Evolutionary conservation across 163 green algal genomes (phyloP), one percentile per base, ranked within the genome.

Genomic region (Smithsoniella earleae): DNA sequence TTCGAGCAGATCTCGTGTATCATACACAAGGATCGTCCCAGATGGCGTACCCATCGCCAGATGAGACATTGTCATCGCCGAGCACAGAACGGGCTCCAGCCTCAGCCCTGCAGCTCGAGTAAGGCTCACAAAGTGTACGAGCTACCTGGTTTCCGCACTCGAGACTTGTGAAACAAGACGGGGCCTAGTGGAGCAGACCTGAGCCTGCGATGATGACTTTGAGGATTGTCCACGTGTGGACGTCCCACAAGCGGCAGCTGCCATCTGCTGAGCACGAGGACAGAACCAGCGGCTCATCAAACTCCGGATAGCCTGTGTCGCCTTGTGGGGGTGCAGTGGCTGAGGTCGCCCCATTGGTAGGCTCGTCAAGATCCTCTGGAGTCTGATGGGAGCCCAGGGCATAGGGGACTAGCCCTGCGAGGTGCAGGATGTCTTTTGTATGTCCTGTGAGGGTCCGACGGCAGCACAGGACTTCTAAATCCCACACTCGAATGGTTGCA

Each of bases 401-500:
- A n/a, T n/a, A n/a, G n/a, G 49, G 65, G 13, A 37, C 36, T 5
- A 82, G 30, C 25, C 77, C 74, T 8, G 80, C 63, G 3, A 96
- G 82, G 45, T 75, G 73, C 25, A 90, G 80, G 28, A 96, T 81
- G 77, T 95, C 90, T 54, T 89, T 83, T 37, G 87, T 89, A 80
- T 96, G 91, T 13, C 91, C 91, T 2, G 79, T 36, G 33, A 96
- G 85, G 43, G 86, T 91, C 58, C 82, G 82, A 49, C 93, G 81
- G 81, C 90, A 96, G 65, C 92, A 83, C 49, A 92, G 80, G 44
- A 91, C 75, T n/a, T 89, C 84, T 46, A 90, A 75, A 76, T 95
- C 89, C 90, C 89, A 96, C 37, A 96, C 87, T 4, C 91, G 65
- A 28, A 90, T 88, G 30, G 84, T 87, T 76, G 92, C 90, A 81